Evolutionary conservation across 805 yeast genomes (phyloP), one percentile per base, ranked within the genome.

Genomic region (Starmera pachycereana): DNA sequence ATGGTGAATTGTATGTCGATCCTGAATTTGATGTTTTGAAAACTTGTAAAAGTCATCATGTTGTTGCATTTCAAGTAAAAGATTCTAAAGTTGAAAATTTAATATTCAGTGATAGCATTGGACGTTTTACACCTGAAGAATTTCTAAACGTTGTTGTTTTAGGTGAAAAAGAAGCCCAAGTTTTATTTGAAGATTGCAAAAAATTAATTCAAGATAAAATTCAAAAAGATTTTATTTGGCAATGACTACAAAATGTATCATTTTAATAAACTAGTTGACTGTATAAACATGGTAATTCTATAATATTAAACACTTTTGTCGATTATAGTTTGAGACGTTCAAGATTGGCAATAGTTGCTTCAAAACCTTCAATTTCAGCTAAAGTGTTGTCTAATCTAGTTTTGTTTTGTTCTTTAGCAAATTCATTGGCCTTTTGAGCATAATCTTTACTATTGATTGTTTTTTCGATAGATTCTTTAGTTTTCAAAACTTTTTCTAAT

Each of bases 361-460:
- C 79, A 54, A 86, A 74, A 51, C 96, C 94, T 56, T 85, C 92
- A 48, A 89, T 81, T 62, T 90, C 98, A 36, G 97, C 96, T 47
- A 65, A 59, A 44, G 76, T 71, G 52, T 76, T 80, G 47, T 82
- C 90, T 40, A 79, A 66, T 58, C 82, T 77, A 54, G 72, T 70
- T 53, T 57, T 58, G 50, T 90, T 90, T 46, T 76, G 74, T 52
- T 83, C 92, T 62, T 82, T 80, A 40, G 92, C 96, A 50, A 78
- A 81, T 37, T 69, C 73, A 50, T 78, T 78, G 43, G 95, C 96
- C 75, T 90, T 92, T 47, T 76, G 74, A 46, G 81, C 82, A 59
- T 88, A 90, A 63, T 89, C 96, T 50, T 79, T 69, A 44, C 78
- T 74, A 43, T 60, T 58, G 50, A 86, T 76, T 37, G 80, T 72